phyloP scores from a whole-genome alignment of 768 basidiomycete species.

The Trametes cingulata region DNA sequence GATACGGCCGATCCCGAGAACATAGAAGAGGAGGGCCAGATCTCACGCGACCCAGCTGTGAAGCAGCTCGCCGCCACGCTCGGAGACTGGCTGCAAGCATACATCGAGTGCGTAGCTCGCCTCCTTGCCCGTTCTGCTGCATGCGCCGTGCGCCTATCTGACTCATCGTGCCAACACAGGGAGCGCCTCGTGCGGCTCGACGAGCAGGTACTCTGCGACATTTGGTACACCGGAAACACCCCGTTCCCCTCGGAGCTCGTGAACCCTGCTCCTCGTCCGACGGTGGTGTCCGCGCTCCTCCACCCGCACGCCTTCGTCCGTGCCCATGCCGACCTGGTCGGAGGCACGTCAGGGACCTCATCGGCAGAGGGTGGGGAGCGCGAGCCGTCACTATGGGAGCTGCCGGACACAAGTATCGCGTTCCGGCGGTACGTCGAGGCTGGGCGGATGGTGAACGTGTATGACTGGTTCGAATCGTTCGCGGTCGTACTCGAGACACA shows the following conservation, averaged over 20 bases:
- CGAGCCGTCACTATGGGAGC: constrained; percentile 42
- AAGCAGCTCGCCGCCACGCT: constrained; percentile 31
- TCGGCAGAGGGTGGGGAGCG: background rate
- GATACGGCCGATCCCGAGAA: background rate
- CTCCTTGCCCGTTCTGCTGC: background rate
- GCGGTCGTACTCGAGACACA: constrained; percentile 64
- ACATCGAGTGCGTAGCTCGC: constrained; percentile 45
- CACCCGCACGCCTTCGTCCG: constrained; percentile 53
- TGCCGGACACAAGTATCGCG: constrained; percentile 76
- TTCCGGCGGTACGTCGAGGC: constrained; percentile 78
- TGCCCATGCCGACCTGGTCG: constrained; percentile 15
- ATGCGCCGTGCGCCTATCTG: background rate
- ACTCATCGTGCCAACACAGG: constrained; percentile 34
- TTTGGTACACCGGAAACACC: constrained; percentile 70
- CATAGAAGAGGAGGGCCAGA: background rate
- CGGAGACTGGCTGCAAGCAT: constrained; percentile 52
- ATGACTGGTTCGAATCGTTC: constrained; percentile 88
- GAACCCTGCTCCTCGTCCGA: constrained; percentile 68
- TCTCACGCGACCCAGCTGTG: constrained; percentile 10
- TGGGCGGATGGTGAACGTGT: constrained; percentile 81
- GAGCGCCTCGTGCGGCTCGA: constrained; percentile 48
- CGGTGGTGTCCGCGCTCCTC: constrained; percentile 60
- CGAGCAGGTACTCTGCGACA: constrained; percentile 56
- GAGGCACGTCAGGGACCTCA: background rate
- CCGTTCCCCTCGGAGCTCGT: constrained; percentile 72